Evolutionary conservation across 2,329 filamentous ascomycete species (phyloP).

Genomic region (Pleoardoris graminearum): DNA sequence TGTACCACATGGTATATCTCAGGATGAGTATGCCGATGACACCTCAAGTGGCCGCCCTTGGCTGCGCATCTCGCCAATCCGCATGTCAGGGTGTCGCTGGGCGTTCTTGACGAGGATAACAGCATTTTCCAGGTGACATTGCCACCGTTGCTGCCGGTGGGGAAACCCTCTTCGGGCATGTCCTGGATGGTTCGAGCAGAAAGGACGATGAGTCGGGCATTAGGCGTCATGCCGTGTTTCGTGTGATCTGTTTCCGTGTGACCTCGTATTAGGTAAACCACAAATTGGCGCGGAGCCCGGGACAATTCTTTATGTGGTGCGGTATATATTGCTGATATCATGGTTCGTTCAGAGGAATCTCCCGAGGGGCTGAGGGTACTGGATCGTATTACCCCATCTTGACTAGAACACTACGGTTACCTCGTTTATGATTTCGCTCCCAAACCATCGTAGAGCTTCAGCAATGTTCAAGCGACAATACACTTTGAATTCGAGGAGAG

Average conservation of each 20-base stretch:
- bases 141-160: constrained; percentile 10
- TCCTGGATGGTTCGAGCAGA: not conserved
- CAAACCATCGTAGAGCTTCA: no score
- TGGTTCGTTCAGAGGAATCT: not conserved
- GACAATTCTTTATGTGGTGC: not conserved
- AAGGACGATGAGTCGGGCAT: not conserved
- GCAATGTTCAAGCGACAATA: no score
- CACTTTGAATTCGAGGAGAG: not conserved
- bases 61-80: constrained; percentile 45
- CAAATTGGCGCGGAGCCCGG: not conserved
- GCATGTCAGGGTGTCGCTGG: constrained; percentile 42
- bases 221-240: not conserved
- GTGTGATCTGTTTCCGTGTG: not conserved
- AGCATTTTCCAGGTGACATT: constrained; percentile 49
- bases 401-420: not conserved
- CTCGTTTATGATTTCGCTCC: no score
- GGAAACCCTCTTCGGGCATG: not conserved
- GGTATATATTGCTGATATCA: not conserved
- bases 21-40: constrained; percentile 48
- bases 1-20: constrained; percentile 50
- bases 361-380: not conserved
- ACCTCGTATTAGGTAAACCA: not conserved
- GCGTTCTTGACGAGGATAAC: constrained; percentile 41
- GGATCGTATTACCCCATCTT: not conserved
- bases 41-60: constrained; percentile 40